These are phyloP conservation scores for Marchantia paleacea DNA, from an alignment of 225 moss, liverwort and hornwort genomes.

Conservation along the genomic window DNA sequence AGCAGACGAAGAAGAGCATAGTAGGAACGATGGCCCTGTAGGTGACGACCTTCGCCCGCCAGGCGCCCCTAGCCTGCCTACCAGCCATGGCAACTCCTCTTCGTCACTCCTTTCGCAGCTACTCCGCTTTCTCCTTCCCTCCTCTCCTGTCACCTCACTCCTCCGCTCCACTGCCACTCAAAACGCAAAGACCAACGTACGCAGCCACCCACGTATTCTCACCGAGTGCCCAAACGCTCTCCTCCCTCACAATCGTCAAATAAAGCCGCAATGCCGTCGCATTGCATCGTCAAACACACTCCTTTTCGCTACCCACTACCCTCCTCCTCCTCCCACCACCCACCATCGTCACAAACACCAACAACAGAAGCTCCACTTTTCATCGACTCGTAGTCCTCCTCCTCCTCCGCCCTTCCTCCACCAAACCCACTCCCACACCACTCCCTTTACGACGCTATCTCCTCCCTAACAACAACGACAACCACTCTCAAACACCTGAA, in stretches of 20 bases:
- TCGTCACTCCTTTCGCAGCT: background rate
- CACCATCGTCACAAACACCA: background rate
- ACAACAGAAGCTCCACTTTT: background rate
- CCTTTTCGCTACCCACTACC: background rate
- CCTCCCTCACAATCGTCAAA: background rate
- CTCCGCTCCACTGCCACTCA: background rate
- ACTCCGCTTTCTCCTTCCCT: too few species aligned
- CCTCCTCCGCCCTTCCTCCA: background rate
- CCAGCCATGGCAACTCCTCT: slow-evolving; percentile 27
- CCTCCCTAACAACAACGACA: background rate
- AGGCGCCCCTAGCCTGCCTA: slow-evolving; percentile 35
- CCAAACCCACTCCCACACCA: background rate
- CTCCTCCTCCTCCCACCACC: background rate
- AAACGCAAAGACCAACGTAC: background rate
- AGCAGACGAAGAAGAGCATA: slow-evolving; percentile 35
- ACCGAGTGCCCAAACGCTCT: background rate
- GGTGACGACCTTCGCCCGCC: slow-evolving; percentile 39
- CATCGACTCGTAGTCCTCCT: background rate
- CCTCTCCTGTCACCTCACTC: background rate
- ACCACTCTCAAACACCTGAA: background rate
- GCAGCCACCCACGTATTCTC: background rate
- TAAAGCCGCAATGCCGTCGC: background rate
- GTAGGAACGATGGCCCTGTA: slow-evolving; percentile 42
- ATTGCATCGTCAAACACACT: background rate
- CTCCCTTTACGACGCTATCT: background rate